Base-by-base conservation (phyloP, 2,329 filamentous ascomycete genomes). In the Colletotrichum magnum region DNA sequence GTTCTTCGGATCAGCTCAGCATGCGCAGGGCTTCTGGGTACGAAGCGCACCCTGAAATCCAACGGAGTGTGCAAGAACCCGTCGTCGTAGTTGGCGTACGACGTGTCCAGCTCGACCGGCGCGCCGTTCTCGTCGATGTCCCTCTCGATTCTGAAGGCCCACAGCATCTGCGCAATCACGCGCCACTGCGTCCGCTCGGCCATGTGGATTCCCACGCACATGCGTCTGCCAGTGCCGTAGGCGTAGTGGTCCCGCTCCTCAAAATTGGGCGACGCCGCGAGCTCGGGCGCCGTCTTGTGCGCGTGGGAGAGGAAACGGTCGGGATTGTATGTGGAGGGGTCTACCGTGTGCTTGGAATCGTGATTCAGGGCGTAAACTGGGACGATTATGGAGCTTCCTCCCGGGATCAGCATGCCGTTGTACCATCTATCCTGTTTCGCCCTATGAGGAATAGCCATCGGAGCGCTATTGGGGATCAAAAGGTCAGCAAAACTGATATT, bases 121-220 rank as follows among this genome's bases (percentile, higher is more conserved):
- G 9, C 3, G 6, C 51, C 16, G 45, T n/a, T 28, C 24, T 26
- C 2, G 9, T 6, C 15, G 48, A 64, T 10, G 0, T 24, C 53
- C 5, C 16, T 36, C 54, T 65, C 65, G 21, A 68, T 68, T 2
- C 78, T 72, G 69, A 85, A 86, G 0, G 80, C 85, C 86, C 86
- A 88, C 0, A 88, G 70, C 0, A 84, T 59, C 60, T 80, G 79
- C 0, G 82, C 75, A 15, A 82, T 74, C 45, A 73, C 75, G 1
- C 81, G 51, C 66, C 79, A 82, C n/a, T 86, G 74, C 24, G 78
- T 83, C 5, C 83, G 79, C 73, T 87, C 85, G 2, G 84, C 83
- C 6, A 88, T 77, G 66, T 87, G 83, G 13, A 85, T 83, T 0
- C 85, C 85, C 0, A 81, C 81, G 68, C 85, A 86, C 26, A 86